Percentiles rank a stretch among this genome's conserved stretches.
Conservation (phyloP, 2,329 filamentous ascomycete species). For the Pseudophaeomoniella oleicola region DNA sequence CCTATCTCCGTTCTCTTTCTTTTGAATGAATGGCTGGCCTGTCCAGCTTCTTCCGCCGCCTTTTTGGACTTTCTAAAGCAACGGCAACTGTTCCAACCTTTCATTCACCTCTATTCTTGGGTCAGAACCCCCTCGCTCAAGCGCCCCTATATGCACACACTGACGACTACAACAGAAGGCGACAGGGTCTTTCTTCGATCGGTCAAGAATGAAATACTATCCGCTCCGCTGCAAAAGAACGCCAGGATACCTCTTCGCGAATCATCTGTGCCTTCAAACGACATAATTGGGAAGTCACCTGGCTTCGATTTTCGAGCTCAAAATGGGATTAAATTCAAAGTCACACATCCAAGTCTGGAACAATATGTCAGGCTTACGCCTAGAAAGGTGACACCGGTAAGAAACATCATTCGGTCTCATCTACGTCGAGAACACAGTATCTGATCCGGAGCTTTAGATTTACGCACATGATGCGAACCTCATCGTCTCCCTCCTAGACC, state of each 20-base stretch:
- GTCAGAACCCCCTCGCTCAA: slow-evolving; percentile 10
- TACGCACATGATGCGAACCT: slow-evolving; percentile 63
- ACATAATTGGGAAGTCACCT: slow-evolving; percentile 49
- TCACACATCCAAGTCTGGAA: slow-evolving; percentile 53
- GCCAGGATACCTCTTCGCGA: slow-evolving; percentile 20
- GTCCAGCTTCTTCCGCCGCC: slow-evolving; percentile 4
- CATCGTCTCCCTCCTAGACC: slow-evolving; percentile 62
- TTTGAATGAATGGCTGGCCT: slow-evolving; percentile 7
- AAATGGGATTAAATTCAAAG: slow-evolving; percentile 36
- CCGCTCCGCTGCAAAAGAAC: slow-evolving; percentile 24
- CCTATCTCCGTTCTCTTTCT: neutral
- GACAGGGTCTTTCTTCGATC: slow-evolving; percentile 24
- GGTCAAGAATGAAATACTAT: slow-evolving; percentile 23
- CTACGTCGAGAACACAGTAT: no score
- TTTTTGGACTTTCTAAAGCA: slow-evolving; percentile 1
- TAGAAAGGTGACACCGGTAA: slow-evolving; percentile 61
- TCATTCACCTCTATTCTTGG: slow-evolving; percentile 18
- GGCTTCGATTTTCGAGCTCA: slow-evolving; percentile 45
- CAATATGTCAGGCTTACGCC: slow-evolving; percentile 57
- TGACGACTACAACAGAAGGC: slow-evolving; percentile 24
- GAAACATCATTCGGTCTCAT: no score
- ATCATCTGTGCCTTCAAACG: slow-evolving; percentile 27
- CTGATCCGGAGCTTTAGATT: slow-evolving; percentile 30
- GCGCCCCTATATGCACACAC: neutral
- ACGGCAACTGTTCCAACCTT: slow-evolving; percentile 18